Evolutionary conservation across 352 stramenopile genomes (phyloP).

Genomic region (Pythium dissotocum): DNA sequence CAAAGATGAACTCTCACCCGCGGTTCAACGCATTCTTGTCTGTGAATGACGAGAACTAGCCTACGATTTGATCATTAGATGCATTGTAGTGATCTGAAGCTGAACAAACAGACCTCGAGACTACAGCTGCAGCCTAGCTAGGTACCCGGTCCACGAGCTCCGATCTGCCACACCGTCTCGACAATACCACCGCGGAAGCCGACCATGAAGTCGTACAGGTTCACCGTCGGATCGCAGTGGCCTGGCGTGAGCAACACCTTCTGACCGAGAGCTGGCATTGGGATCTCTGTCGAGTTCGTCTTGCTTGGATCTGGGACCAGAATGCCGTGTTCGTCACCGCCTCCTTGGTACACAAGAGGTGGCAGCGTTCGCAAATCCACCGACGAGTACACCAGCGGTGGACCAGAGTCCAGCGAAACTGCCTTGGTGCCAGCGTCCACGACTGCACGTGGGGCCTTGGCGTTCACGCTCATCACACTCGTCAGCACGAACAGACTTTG

Average conservation of each 20-base stretch:
- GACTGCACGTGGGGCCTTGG: conserved; percentile 42
- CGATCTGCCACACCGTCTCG: conserved; percentile 49
- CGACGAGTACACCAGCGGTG: conserved; percentile 49
- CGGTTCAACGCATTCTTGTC: too few relatives aligned
- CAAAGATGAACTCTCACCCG: too few relatives aligned
- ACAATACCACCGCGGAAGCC: conserved; percentile 52
- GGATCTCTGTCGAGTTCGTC: conserved; percentile 18
- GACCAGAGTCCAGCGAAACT: conserved; percentile 63
- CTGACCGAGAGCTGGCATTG: conserved; percentile 51
- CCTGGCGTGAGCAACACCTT: conserved; percentile 64
- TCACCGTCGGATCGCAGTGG: conserved; percentile 76
- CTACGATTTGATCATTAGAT: too few relatives aligned
- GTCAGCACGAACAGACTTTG: conserved; percentile 72
- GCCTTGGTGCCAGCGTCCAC: conserved; percentile 80
- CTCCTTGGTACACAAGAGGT: conserved; percentile 53
- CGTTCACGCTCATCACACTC: conserved; percentile 67
- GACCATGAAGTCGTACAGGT: conserved; percentile 77
- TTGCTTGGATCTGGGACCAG: conserved; percentile 32
- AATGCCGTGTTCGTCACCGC: conserved; percentile 72
- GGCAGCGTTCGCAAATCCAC: conserved; percentile 39
- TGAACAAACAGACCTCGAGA: too few relatives aligned
- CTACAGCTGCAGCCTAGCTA: too few relatives aligned
- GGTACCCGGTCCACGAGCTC: background rate
- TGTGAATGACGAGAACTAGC: too few relatives aligned
- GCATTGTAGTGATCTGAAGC: too few relatives aligned